Conservation (phyloP, 768 basidiomycete genomes). For the Termitomyces bulborhizus region DNA sequence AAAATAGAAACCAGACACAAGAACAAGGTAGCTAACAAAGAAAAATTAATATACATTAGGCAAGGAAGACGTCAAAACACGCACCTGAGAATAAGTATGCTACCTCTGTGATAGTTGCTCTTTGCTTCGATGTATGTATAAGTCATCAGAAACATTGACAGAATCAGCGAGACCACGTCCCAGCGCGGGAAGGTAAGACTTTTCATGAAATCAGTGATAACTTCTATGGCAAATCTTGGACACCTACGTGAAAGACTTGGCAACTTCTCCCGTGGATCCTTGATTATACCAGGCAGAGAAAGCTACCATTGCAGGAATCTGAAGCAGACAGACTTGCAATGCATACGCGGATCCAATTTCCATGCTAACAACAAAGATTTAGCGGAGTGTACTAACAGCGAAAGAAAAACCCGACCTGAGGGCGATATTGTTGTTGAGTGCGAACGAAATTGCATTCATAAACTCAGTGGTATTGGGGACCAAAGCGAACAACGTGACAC, state of each 20-base stretch:
- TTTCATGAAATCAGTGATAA: conserved; percentile 5
- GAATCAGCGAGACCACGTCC: conserved; percentile 92
- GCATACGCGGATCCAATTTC: conserved; percentile 99
- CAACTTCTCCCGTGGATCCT: conserved; percentile 75
- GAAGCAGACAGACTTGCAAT: conserved; percentile 93
- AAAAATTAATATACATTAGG: conserved; percentile 4
- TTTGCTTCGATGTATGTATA: conserved; percentile 99
- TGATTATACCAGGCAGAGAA: conserved; percentile 96
- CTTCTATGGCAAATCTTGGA: neutral
- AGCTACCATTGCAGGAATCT: conserved; percentile 98
- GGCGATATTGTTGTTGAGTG: conserved; percentile 94
- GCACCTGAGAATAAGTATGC: conserved; percentile 89
- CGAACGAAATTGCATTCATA: conserved; percentile 99
- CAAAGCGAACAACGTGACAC: conserved; percentile 92
- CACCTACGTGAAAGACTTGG: conserved; percentile 90
- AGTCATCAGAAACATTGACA: conserved; percentile 96
- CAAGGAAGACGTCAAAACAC: conserved; percentile 1
- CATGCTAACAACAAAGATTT: conserved; percentile 56
- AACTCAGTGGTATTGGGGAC: conserved; percentile 99
- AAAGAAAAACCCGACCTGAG: conserved; percentile 54
- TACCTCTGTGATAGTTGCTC: conserved; percentile 96
- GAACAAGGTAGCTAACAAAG: conserved; percentile 75
- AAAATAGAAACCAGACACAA: conserved; percentile 88
- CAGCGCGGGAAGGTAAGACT: conserved; percentile 98
- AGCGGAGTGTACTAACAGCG: neutral